phyloP scores from a whole-genome alignment of 495 filamentous ascomycete genomes.

The Daldinia concentrica region DNA sequence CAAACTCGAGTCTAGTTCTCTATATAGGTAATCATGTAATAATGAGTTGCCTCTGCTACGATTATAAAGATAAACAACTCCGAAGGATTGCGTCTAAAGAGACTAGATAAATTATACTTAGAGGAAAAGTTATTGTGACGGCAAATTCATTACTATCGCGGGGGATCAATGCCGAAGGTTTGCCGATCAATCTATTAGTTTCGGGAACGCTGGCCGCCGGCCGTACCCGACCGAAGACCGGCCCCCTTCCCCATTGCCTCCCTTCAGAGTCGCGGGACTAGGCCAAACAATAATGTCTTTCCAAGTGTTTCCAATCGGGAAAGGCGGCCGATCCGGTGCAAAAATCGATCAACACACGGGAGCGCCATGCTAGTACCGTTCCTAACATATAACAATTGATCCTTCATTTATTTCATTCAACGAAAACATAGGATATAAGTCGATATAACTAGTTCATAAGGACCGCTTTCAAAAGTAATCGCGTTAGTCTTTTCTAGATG shows the following conservation, averaged over 20 bases:
- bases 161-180: neutral
- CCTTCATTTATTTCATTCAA: neutral
- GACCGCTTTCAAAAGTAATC: no score
- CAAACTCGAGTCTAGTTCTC: no score
- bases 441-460: no score
- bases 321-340: neutral
- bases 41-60: no score
- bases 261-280: neutral
- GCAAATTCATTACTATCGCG: neutral
- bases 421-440: neutral
- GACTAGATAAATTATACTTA: neutral
- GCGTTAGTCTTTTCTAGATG: neutral
- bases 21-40: no score
- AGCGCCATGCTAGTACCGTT: neutral
- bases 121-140: neutral
- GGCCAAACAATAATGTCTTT: neutral
- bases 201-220: neutral
- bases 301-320: neutral
- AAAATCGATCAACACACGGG: neutral
- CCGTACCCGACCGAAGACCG: neutral
- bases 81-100: neutral
- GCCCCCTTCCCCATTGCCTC: no score
- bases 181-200: neutral
- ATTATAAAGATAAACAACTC: neutral
- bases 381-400: neutral